These are phyloP conservation scores for Xylaria venustula DNA, from an alignment of 495 filamentous ascomycete genomes.

Conservation along the genomic window DNA sequence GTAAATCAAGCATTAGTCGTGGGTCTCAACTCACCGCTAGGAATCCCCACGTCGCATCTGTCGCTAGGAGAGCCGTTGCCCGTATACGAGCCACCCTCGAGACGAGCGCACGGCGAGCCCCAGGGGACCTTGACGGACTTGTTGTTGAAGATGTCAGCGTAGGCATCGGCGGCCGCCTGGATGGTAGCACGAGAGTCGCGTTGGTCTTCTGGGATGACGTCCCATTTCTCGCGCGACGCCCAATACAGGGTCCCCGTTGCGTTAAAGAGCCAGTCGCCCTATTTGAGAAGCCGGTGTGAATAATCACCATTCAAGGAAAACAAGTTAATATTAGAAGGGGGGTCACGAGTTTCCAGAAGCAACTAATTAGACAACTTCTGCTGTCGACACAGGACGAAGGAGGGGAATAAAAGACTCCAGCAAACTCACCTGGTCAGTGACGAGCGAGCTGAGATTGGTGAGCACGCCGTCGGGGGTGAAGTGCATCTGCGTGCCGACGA, in stretches of 20 bases:
- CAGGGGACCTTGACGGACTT: conserved; percentile 47
- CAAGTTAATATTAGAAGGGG: too few relatives aligned
- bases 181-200: conserved; percentile 44
- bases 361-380: too few relatives aligned
- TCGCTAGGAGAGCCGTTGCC: conserved; percentile 34
- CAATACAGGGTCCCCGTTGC: conserved; percentile 48
- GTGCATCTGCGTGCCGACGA: conserved; percentile 49
- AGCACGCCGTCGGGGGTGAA: conserved; percentile 28
- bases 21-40: conserved; percentile 24
- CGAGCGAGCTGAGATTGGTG: conserved; percentile 42
- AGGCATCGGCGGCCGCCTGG: conserved; percentile 49
- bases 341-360: too few relatives aligned
- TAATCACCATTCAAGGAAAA: too few relatives aligned
- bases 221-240: conserved; percentile 43
- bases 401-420: too few relatives aligned
- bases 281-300: too few relatives aligned
- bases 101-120: conserved; percentile 45
- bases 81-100: conserved; percentile 49
- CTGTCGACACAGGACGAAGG: too few relatives aligned
- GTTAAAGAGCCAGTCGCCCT: conserved; percentile 52
- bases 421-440: conserved; percentile 40
- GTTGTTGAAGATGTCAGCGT: conserved; percentile 46
- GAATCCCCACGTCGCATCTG: conserved; percentile 40
- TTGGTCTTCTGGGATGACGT: conserved; percentile 40
- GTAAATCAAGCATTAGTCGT: background rate